A percentile compares a stretch with the other conserved stretches of the same genome.
Conservation (phyloP, 1,284 basidiomycete genomes). For the Austropuccinia psidii region DNA sequence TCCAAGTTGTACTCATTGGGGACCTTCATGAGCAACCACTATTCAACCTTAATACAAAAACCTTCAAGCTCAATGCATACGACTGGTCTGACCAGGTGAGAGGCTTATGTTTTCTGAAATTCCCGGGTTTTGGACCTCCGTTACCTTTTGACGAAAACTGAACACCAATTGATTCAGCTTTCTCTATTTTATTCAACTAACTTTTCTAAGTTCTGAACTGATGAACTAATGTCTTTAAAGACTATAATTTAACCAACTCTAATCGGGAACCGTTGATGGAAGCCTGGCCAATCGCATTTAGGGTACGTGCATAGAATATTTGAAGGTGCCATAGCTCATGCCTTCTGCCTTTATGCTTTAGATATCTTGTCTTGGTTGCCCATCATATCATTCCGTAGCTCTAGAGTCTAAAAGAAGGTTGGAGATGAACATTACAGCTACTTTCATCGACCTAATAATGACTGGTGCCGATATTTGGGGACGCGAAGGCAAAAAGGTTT, state of each 20-base stretch:
- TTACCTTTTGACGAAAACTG: background rate
- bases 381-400: constrained; percentile 37
- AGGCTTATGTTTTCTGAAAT: constrained; percentile 24
- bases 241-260: constrained; percentile 95
- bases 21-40: constrained; percentile 92
- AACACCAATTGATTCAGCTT: constrained; percentile 53
- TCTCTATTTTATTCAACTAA: constrained; percentile 71
- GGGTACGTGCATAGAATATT: constrained; percentile 52
- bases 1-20: constrained; percentile 87
- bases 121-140: too few relatives aligned
- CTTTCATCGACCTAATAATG: constrained; percentile 77
- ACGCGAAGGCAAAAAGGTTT: constrained; percentile 63
- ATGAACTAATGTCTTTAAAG: constrained; percentile 10
- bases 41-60: constrained; percentile 76
- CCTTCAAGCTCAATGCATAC: constrained; percentile 71
- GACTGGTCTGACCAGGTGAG: constrained; percentile 90
- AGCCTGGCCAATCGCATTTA: constrained; percentile 82
- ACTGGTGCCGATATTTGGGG: constrained; percentile 66
- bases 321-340: background rate
- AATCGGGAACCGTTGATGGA: constrained; percentile 99
- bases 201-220: constrained; percentile 56
- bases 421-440: constrained; percentile 84
- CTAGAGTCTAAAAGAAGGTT: constrained; percentile 65
- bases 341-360: background rate
- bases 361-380: constrained; percentile 38